Base-by-base conservation (phyloP, 768 basidiomycete genomes). In the Pulveroboletus sp. region DNA sequence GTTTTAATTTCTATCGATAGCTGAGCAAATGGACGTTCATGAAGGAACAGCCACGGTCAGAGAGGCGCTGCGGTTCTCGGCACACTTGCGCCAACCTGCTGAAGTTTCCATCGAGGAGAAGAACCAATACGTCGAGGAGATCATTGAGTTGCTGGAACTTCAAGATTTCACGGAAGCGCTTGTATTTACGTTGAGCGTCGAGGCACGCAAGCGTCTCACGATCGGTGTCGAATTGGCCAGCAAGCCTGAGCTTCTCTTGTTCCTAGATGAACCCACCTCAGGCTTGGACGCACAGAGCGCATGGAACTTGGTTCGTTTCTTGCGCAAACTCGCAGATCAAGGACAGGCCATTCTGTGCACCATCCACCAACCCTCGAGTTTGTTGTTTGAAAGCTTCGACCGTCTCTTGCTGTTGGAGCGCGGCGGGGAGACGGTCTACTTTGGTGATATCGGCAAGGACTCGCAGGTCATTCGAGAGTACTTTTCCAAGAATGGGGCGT, bases 401-500 rank as follows among this genome's bases (percentile, higher is more conserved):
- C 77, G 82, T 33, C 68, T 86, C 38, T 64, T 88, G 23, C 71
- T 87, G 10, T 71, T 86, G 14, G 83, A 92, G 58, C 73, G 75
- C 14, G 93, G 93, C 2, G 93, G 93, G 7, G 84, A 90, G 64
- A 93, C 91, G 0, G 89, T 94, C n/a, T 95, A 94, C 75, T 94
- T 90, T 61, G 93, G 92, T 36, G 86, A 89, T 52, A 90, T 94
- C 42, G 93, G 91, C 38, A 64, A 74, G 36, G 86, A 90, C 53
- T 87, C 89, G 4, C 60, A 70, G 2, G 72, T 82, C 31, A 71
- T 94, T 41, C 81, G 79, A 23, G 74, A 82, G 5, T 95, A 95
- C 71, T 91, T 94, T 62, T 80, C 81, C 20, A 73, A 74, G 14
- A 70, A 88, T 52, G 90, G 91, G 13, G 92, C 65, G 5, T 52